phyloP scores from a whole-genome alignment of 2,329 filamentous ascomycete genomes.

The Aspergillus pseudoterreus region DNA sequence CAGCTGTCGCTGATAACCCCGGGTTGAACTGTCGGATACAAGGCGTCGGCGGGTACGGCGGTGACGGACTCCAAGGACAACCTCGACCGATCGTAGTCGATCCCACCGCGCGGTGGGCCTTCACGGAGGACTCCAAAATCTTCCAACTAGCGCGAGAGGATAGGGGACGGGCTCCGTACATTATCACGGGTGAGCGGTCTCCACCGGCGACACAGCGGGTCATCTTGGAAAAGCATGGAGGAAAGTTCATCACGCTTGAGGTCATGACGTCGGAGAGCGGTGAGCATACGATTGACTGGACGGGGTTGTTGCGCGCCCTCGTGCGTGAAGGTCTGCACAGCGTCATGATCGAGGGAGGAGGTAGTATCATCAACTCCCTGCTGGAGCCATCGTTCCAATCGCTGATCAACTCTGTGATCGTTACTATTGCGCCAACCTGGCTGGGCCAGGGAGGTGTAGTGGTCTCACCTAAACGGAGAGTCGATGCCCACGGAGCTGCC shows the following conservation, averaged over 20 bases:
- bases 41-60: slow-evolving; percentile 52
- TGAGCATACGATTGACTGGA: slow-evolving; percentile 51
- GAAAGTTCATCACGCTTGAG: slow-evolving; percentile 27
- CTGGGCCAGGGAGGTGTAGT: slow-evolving; percentile 75
- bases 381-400: slow-evolving; percentile 54
- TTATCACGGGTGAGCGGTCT: slow-evolving; percentile 47
- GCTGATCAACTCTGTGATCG: slow-evolving; percentile 70
- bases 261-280: slow-evolving; percentile 10
- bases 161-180: slow-evolving; percentile 66
- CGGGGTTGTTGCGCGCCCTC: slow-evolving; percentile 55
- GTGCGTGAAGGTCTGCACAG: slow-evolving; percentile 59
- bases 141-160: slow-evolving; percentile 60
- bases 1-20: slow-evolving; percentile 79
- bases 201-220: slow-evolving; percentile 12
- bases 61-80: slow-evolving; percentile 52
- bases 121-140: slow-evolving; percentile 59
- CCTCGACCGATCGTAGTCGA: slow-evolving; percentile 80
- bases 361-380: slow-evolving; percentile 73
- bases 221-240: slow-evolving; percentile 27
- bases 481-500: slow-evolving; percentile 49
- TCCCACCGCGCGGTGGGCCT: slow-evolving; percentile 66
- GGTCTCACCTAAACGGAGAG: slow-evolving; percentile 63
- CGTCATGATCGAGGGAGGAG: slow-evolving; percentile 90
- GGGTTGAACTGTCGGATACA: slow-evolving; percentile 78
- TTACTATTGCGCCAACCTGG: slow-evolving; percentile 87